A percentile compares a stretch with the other conserved stretches of the same genome.
phyloP scores from a whole-genome alignment of 2,329 filamentous ascomycete species.

The Fusarium nematophilum region DNA sequence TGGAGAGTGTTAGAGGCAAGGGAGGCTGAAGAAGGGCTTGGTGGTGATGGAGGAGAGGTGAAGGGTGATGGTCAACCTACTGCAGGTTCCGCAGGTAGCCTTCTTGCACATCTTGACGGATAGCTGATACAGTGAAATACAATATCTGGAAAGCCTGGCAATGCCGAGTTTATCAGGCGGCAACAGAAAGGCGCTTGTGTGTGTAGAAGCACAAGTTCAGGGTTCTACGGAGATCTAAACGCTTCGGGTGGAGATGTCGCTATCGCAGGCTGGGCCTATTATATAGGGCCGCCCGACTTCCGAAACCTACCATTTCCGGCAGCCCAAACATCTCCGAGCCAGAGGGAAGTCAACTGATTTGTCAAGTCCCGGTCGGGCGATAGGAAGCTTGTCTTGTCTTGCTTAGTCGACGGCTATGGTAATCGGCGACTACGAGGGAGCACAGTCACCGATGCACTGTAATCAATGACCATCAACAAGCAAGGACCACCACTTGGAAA shows the following conservation, averaged over 20 bases:
- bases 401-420: neutral
- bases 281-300: neutral
- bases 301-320: neutral
- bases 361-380: slow-evolving; percentile 3
- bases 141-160: neutral
- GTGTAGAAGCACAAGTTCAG: neutral
- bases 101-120: slow-evolving; percentile 70
- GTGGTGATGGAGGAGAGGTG: neutral
- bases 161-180: neutral
- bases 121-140: neutral
- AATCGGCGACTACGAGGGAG: neutral
- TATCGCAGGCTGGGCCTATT: neutral
- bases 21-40: neutral
- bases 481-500: neutral
- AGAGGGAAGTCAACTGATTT: too few relatives aligned
- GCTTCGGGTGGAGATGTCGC: slow-evolving; percentile 13
- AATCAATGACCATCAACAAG: neutral
- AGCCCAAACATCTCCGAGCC: slow-evolving; percentile 23
- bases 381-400: neutral
- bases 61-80: slow-evolving; percentile 57
- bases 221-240: too few relatives aligned
- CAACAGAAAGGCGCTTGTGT: neutral
- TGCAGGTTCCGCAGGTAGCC: slow-evolving; percentile 70
- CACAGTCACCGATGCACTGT: slow-evolving; percentile 6
- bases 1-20: too few relatives aligned